phyloP scores from a whole-genome alignment of 1,284 basidiomycete genomes.

The Ustilago bromivora region DNA sequence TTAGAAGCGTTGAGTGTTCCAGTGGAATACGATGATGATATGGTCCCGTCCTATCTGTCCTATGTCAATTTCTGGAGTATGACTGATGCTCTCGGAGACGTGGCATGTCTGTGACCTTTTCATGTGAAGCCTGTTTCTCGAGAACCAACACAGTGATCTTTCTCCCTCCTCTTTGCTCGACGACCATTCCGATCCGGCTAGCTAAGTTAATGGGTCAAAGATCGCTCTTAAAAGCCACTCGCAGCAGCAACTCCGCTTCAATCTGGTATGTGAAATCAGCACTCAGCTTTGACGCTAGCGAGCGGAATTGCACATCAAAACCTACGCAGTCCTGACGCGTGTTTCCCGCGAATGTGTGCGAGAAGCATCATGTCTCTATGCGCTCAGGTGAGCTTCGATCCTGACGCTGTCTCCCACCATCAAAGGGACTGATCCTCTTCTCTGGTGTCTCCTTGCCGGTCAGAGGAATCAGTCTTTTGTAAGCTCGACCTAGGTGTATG shows the following conservation, averaged over 20 bases:
- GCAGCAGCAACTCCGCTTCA: slow-evolving; percentile 1
- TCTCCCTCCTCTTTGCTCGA: not conserved
- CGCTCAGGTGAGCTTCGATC: not conserved
- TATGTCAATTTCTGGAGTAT: not conserved
- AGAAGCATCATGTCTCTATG: not conserved
- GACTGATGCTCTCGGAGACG: not conserved
- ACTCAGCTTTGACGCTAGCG: not conserved
- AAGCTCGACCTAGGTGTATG: not conserved
- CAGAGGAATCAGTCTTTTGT: not conserved
- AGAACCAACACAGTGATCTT: not conserved
- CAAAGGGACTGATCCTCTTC: not conserved
- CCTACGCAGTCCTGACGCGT: not conserved
- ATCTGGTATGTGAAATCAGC: not conserved
- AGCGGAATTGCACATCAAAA: slow-evolving; percentile 1
- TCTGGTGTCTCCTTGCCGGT: not conserved
- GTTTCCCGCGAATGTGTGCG: not conserved
- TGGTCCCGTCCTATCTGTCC: not conserved
- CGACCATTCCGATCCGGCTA: not conserved
- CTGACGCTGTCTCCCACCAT: not conserved
- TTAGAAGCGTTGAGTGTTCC: too few relatives aligned
- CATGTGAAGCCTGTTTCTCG: not conserved
- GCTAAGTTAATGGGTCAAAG: not conserved
- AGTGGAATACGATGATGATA: not conserved
- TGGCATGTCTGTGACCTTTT: not conserved
- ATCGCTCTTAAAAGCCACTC: not conserved